Base-by-base conservation (phyloP, 305 asterid species). In the Petunia hybrid region DNA sequence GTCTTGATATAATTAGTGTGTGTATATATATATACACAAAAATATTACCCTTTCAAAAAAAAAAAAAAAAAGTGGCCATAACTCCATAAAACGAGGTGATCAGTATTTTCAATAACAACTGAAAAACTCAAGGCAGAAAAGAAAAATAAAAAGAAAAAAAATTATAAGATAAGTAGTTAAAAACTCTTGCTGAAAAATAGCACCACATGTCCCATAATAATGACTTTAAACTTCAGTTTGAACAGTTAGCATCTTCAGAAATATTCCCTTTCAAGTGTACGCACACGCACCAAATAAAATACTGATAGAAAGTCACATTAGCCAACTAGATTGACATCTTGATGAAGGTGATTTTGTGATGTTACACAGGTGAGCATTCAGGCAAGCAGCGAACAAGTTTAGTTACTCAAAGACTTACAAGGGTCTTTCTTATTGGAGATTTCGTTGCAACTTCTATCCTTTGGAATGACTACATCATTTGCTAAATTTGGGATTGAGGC, bases 371-470 rank as follows among this genome's bases (percentile, higher is more conserved):
- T 73, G 62, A 73, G 62, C 56, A 4, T 42, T 7, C 6, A 42
- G 13, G 13, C 62, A 48, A 73, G 78, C 61, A 71, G 22, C 63
- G 35, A 51, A 51, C 46, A 73, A 51, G 78, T 35, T 48, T 73
- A 73, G 53, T 73, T 51, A 73, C 46, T 51, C 63, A 6, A 51
- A 35, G 46, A 51, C 78, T 73, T 73, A 73, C 63, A 51, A 51
- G 63, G 35, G 22, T 51, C 78, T 73, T 73, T 51, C 78, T 13
- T 51, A 73, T 48, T 73, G 46, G 78, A 73, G 35, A 12, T 12
- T 35, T 73, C 78, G 12, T 73, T 51, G 78, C 78, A 73, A 73
- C 36, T 13, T 51, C 36, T 36, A 73, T 73, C 78, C 36, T 73
- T 73, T 35, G 35, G 62, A 51, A 51, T 51, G 57, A 51, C 57